These are phyloP conservation scores for Penicillium goetzii DNA, from an alignment of 495 filamentous ascomycete genomes.

Conservation along the genomic window DNA sequence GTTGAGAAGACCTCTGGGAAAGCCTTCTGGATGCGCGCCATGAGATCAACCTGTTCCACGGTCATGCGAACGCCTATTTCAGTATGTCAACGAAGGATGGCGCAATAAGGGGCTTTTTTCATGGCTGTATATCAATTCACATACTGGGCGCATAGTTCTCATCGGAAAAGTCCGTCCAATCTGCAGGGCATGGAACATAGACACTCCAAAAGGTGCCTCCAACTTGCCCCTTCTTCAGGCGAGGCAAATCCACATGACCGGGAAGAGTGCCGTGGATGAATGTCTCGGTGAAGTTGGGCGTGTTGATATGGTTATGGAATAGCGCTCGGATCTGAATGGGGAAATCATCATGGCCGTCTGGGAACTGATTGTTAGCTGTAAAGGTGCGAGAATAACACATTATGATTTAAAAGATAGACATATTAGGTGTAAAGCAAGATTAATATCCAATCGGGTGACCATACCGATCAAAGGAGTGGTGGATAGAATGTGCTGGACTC, in stretches of 20 bases:
- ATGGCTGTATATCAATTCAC: conserved; percentile 13
- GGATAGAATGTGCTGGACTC: conserved; percentile 69
- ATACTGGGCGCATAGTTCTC: conserved; percentile 64
- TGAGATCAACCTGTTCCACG: conserved; percentile 81
- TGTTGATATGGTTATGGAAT: conserved; percentile 80
- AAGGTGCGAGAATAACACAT: not conserved
- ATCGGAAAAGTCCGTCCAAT: conserved; percentile 72
- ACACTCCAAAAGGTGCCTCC: conserved; percentile 90
- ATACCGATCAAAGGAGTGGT: conserved; percentile 81
- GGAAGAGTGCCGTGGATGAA: conserved; percentile 68
- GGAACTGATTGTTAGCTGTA: not conserved
- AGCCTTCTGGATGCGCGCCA: conserved; percentile 64
- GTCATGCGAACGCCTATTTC: conserved; percentile 67
- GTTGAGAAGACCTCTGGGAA: conserved; percentile 73
- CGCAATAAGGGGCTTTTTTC: no score
- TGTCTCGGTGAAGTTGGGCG: conserved; percentile 66
- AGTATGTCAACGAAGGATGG: not conserved
- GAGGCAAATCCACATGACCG: conserved; percentile 80
- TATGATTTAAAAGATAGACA: not conserved
- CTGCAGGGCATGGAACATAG: conserved; percentile 74
- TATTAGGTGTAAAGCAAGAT: not conserved
- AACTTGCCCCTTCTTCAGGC: conserved; percentile 52
- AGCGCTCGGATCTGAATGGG: conserved; percentile 69
- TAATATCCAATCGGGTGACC: not conserved
- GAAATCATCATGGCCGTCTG: conserved; percentile 93